These are phyloP conservation scores for Shiraia sp. DNA, from an alignment of 2,329 filamentous ascomycete species.

Conservation along the genomic window DNA sequence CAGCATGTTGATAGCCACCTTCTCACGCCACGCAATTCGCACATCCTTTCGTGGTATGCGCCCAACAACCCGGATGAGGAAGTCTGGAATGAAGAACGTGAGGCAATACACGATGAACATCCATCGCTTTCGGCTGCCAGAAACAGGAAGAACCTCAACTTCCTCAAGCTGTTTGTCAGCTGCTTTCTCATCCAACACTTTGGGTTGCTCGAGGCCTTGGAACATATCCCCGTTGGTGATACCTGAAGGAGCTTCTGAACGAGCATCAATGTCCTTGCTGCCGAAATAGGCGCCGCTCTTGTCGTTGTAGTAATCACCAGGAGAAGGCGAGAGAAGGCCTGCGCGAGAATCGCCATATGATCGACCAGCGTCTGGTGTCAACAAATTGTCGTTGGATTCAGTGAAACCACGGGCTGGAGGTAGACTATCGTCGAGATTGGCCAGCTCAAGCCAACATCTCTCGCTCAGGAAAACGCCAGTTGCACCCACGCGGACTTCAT, in stretches of 20 bases:
- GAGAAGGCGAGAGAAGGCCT: constrained; percentile 58
- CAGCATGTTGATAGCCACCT: constrained; percentile 95
- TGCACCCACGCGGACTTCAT: constrained; percentile 86
- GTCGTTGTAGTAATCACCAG: constrained; percentile 71
- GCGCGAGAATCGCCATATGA: constrained; percentile 63
- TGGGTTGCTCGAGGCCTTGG: constrained; percentile 89
- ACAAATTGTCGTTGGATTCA: constrained; percentile 54
- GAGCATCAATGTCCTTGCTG: constrained; percentile 75
- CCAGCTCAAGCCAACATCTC: constrained; percentile 90
- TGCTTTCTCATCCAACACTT: constrained; percentile 92
- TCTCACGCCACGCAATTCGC: constrained; percentile 92
- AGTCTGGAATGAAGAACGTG: constrained; percentile 87
- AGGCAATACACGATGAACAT: constrained; percentile 79
- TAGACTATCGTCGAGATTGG: constrained; percentile 64
- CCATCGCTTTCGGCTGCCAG: constrained; percentile 86
- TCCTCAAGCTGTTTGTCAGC: constrained; percentile 89
- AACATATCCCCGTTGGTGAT: constrained; percentile 94
- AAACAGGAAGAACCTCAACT: constrained; percentile 81
- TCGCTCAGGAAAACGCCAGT: constrained; percentile 97
- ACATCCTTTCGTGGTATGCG: constrained; percentile 92
- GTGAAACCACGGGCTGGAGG: constrained; percentile 52
- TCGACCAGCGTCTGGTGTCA: constrained; percentile 57
- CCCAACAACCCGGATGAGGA: constrained; percentile 74
- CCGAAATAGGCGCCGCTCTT: constrained; percentile 84
- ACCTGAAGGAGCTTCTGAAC: constrained; percentile 93